A percentile compares a stretch with the other conserved stretches of the same genome.
Evolutionary conservation across 345 rosid species (phyloP).

Genomic region (Moringa oleifera): DNA sequence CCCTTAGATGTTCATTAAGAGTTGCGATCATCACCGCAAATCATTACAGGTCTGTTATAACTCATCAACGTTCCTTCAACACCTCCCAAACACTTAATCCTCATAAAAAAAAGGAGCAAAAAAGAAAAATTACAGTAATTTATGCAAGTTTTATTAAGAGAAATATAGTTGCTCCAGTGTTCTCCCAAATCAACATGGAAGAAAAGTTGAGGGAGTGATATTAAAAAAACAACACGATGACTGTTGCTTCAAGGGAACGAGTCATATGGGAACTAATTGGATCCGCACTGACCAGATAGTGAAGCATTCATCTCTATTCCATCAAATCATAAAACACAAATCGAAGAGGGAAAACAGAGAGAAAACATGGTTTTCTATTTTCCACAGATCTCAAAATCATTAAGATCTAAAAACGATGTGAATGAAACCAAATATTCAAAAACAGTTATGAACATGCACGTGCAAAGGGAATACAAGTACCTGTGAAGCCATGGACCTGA

Average conservation of each 20-base stretch:
- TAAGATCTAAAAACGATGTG: too few species aligned
- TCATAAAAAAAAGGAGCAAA: not conserved
- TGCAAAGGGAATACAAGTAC: too few species aligned
- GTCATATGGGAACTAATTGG: conserved; percentile 54
- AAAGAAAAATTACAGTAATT: not conserved
- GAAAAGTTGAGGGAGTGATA: not conserved
- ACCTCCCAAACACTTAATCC: not conserved
- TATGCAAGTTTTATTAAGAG: not conserved
- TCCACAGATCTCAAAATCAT: too few species aligned
- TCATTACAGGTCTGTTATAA: conserved; percentile 91
- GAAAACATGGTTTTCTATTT: too few species aligned
- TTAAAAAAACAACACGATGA: conserved; percentile 41
- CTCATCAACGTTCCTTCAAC: conserved; percentile 56
- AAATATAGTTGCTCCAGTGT: conserved; percentile 44
- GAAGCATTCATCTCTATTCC: too few species aligned
- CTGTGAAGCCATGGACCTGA: too few species aligned
- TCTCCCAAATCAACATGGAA: conserved; percentile 17
- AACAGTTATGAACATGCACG: too few species aligned
- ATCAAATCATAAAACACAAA: too few species aligned
- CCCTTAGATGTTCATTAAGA: conserved; percentile 91
- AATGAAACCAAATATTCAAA: too few species aligned
- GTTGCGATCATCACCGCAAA: conserved; percentile 80
- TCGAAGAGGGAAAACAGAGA: too few species aligned
- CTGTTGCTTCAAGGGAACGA: conserved; percentile 92
- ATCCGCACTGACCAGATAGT: conserved; percentile 83